Conservation (phyloP, 441 rosid species). For the Dalechampia spathulata region DNA sequence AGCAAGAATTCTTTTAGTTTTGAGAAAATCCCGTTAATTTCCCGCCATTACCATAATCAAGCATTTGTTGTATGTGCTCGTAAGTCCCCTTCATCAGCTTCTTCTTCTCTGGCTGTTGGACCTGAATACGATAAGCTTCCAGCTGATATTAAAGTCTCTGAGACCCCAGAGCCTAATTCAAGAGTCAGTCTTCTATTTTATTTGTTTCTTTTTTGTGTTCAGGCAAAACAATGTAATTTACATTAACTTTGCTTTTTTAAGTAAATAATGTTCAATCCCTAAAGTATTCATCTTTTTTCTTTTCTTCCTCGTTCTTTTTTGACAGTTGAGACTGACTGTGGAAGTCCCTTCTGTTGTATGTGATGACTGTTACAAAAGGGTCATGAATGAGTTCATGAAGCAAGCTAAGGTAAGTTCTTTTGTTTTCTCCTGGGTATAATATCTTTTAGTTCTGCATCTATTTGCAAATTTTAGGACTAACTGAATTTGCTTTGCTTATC, state of each 20-base stretch:
- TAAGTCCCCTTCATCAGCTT: conserved; percentile 23
- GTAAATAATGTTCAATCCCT: neutral
- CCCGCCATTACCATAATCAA: conserved; percentile 18
- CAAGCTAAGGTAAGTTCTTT: conserved; percentile 47
- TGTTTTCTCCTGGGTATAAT: neutral
- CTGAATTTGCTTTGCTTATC: neutral
- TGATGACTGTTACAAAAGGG: conserved; percentile 69
- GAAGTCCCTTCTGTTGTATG: conserved; percentile 71
- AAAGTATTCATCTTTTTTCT: neutral
- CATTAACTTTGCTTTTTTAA: neutral
- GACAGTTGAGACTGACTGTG: conserved; percentile 62
- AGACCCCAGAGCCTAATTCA: conserved; percentile 58
- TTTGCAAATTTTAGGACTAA: neutral
- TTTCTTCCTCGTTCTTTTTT: too few relatives aligned
- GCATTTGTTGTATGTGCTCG: conserved; percentile 12
- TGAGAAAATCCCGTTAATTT: conserved; percentile 18
- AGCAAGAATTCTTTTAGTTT: conserved; percentile 11
- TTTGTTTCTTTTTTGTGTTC: neutral
- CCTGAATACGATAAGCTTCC: conserved; percentile 56
- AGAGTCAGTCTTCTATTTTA: conserved; percentile 34
- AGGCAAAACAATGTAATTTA: neutral
- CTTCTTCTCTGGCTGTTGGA: conserved; percentile 33
- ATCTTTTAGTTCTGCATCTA: neutral
- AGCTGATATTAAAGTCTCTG: conserved; percentile 55
- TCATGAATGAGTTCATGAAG: conserved; percentile 60